Base-by-base conservation (phyloP, 192 early-diverging fungal genomes). In the Chytriomyces sp. region DNA sequence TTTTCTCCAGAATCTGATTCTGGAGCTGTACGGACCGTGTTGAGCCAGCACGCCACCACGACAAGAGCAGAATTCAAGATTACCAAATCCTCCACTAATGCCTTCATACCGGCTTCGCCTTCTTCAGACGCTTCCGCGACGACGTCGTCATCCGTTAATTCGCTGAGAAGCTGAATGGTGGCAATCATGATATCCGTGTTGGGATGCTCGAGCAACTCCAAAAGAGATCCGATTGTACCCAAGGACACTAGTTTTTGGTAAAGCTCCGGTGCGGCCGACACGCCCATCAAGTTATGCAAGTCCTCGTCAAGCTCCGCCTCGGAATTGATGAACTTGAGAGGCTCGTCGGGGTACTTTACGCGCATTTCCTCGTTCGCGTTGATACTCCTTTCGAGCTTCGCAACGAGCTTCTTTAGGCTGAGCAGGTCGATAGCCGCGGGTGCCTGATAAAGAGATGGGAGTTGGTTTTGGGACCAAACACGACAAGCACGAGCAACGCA, bases 301-400 rank as follows among this genome's bases (percentile, higher is more conserved):
- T 92, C 92, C 71, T 95, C 93, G 67, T 95, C 96, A 34, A 99
- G 81, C 72, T 97, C 95, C 8, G 93, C 89, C 77, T 99, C 97
- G 31, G 95, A 97, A 61, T 97, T 95, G 72, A 96, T 92, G 78
- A 98, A 98, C 75, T 86, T 88, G 7, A 83, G 31, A 22, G 93
- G 92, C 26, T 91, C 84, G 75, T 92, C 84, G 0, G 88, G 75
- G 76, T 92, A 90, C 73, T 90, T 89, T 14, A 93, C 86, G 39
- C 97, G 91, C 72, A 92, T 83, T 59, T 93, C 89, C 59, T 93
- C 89, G 81, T 99, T 99, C 57, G 89, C 94, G 59, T 83, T 89
- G 75, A 97, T 87, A 0, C 90, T 86, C 72, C 90, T 91, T 75
- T 98, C 93, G 73, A 98, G 91, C 61, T 89, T 88, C 33, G 91